Conservation (phyloP, 192 early-diverging fungal genomes). For the Neocallimastix lanati region DNA sequence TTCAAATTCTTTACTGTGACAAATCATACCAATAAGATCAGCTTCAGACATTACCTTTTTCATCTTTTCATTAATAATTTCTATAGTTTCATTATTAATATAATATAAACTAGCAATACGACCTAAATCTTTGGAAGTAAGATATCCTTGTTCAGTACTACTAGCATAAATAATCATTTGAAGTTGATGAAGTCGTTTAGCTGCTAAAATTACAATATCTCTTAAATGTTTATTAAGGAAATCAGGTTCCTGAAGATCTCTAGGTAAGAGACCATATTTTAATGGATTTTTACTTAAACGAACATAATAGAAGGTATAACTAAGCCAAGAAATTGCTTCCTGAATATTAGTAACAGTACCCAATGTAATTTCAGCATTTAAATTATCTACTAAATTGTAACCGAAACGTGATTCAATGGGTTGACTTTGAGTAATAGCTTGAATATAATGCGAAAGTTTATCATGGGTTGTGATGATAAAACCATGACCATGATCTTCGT, state of each 20-base stretch:
- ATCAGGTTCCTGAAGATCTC: slow-evolving; percentile 60
- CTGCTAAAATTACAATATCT: slow-evolving; percentile 64
- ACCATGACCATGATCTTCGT: not conserved
- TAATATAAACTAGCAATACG: slow-evolving; percentile 88
- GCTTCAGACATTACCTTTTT: slow-evolving; percentile 82
- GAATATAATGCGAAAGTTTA: slow-evolving; percentile 80
- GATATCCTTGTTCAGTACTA: slow-evolving; percentile 44
- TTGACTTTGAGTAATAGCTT: slow-evolving; percentile 84
- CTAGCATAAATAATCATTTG: slow-evolving; percentile 91
- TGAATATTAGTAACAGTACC: slow-evolving; percentile 90
- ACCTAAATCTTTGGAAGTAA: slow-evolving; percentile 80
- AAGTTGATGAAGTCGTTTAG: slow-evolving; percentile 48
- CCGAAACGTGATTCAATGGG: slow-evolving; percentile 93
- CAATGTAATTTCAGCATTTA: slow-evolving; percentile 91
- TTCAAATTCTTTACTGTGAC: slow-evolving; percentile 80
- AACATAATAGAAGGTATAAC: slow-evolving; percentile 91
- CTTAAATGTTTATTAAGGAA: slow-evolving; percentile 55
- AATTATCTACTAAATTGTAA: slow-evolving; percentile 67
- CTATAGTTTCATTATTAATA: slow-evolving; percentile 70
- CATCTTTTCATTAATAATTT: slow-evolving; percentile 70
- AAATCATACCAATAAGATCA: slow-evolving; percentile 76
- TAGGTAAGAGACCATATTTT: slow-evolving; percentile 72
- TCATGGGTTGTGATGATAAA: slow-evolving; percentile 60
- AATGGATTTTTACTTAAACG: slow-evolving; percentile 92
- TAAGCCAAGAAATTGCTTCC: slow-evolving; percentile 90